A percentile compares a stretch with the other conserved stretches of the same genome.
Conservation (phyloP, 805 yeast species). For the Zygotorulaspora chibaensis region DNA sequence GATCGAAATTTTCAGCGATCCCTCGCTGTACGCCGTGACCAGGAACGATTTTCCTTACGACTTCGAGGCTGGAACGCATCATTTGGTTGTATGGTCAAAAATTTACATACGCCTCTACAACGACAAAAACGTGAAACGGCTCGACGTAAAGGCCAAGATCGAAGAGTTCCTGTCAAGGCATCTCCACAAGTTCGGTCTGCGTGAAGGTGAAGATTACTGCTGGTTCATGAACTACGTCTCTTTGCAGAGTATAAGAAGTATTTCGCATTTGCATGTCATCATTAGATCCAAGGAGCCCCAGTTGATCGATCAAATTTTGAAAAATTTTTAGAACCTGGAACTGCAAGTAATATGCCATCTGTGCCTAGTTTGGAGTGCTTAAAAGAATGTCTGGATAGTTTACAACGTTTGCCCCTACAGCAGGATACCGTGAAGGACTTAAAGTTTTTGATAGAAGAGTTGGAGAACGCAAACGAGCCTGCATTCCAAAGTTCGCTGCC, state of each 20-base stretch:
- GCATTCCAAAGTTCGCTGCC: neutral
- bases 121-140: constrained; percentile 25
- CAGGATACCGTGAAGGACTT: constrained; percentile 7
- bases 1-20: constrained; percentile 24
- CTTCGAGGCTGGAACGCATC: constrained; percentile 48
- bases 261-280: constrained; percentile 69
- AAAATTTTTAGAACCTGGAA: neutral
- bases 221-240: constrained; percentile 76
- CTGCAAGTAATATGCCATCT: constrained; percentile 12
- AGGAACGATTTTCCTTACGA: constrained; percentile 66
- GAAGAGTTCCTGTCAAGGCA: constrained; percentile 40
- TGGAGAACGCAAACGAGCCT: neutral
- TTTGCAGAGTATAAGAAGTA: constrained; percentile 60
- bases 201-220: constrained; percentile 36
- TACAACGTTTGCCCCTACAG: neutral
- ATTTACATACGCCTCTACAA: constrained; percentile 49
- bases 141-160: constrained; percentile 42
- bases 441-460: constrained; percentile 5
- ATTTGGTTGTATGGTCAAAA: constrained; percentile 67
- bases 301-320: constrained; percentile 3
- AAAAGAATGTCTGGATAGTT: constrained; percentile 20
- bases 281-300: constrained; percentile 30
- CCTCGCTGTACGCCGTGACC: constrained; percentile 39
- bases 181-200: constrained; percentile 43
- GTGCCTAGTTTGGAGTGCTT: constrained; percentile 16